phyloP scores from a whole-genome alignment of 2,329 filamentous ascomycete genomes.

The Talaromyces amestolkiae region DNA sequence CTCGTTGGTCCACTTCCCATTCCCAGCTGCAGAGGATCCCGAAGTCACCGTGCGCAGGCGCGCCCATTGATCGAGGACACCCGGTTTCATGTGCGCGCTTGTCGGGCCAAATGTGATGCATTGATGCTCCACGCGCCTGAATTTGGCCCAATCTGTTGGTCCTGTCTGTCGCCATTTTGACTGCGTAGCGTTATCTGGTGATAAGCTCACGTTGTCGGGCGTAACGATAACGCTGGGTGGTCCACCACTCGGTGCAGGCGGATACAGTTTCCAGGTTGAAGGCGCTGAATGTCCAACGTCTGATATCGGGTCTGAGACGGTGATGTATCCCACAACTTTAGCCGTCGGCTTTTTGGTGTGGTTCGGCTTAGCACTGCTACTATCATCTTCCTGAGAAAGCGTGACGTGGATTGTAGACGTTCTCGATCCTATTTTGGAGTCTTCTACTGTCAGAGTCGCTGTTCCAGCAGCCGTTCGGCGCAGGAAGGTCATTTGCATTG shows the following conservation, averaged over 20 bases:
- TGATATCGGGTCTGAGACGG: slow-evolving; percentile 59
- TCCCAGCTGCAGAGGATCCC: neutral
- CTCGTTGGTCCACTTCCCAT: slow-evolving; percentile 59
- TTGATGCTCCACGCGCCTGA: slow-evolving; percentile 51
- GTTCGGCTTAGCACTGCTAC: slow-evolving; percentile 21
- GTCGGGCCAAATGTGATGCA: slow-evolving; percentile 48
- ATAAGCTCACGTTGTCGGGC: slow-evolving; percentile 2
- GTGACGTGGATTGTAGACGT: slow-evolving; percentile 63
- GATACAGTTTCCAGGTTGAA: slow-evolving; percentile 55
- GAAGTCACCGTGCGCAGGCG: slow-evolving; percentile 51
- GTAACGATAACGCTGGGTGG: slow-evolving; percentile 27
- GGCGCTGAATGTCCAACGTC: slow-evolving; percentile 58
- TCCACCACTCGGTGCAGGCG: slow-evolving; percentile 39
- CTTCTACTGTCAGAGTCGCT: slow-evolving; percentile 57
- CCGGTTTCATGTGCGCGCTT: slow-evolving; percentile 21
- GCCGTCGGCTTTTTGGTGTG: slow-evolving; percentile 43
- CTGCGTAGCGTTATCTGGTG: neutral
- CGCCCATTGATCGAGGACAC: slow-evolving; percentile 64
- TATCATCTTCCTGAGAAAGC: slow-evolving; percentile 45
- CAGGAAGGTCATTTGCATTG: slow-evolving; percentile 64
- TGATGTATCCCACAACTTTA: slow-evolving; percentile 64
- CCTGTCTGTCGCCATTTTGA: slow-evolving; percentile 8
- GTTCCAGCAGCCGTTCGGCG: slow-evolving; percentile 60
- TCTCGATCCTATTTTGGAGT: slow-evolving; percentile 64
- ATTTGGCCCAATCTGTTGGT: slow-evolving; percentile 28